Evolutionary conservation across 2,329 filamentous ascomycete genomes (phyloP), one percentile per base, ranked within the genome.

Genomic region (Stemphylium vesicarium): DNA sequence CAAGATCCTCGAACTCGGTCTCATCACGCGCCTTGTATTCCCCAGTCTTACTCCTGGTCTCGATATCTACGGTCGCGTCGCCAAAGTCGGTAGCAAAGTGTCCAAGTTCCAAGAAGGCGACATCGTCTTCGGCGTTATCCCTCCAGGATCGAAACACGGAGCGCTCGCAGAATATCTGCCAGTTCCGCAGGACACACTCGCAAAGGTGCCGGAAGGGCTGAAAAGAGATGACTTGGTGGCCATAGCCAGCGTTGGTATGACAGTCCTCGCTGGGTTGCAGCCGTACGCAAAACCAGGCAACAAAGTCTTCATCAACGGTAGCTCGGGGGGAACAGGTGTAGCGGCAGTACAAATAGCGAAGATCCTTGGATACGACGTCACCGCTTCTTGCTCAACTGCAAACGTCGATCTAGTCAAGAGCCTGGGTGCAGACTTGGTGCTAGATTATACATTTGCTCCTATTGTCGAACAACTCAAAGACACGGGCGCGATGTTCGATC

Each of bases 311-410:
- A 80, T 88, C 66, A 87, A 88, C 61, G 85, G 84, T 16, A 85
- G 84, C 0, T 83, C 79, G 8, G 86, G 86, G 18, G 86, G 85
- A 0, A 80, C 78, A 2, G 86, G 86, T 1, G 78, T 79, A 0
- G 85, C 81, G 48, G 81, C 77, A 0, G 83, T 88, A 50, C 86
- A 88, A 65, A 79, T 88, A 44, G 85, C 85, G 4, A 87, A 86
- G 66, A 74, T 75, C 0, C 63, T 83, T 2, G 85, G 84, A 0
- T 84, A 81, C 61, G 73, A 81, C 52, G 85, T 88, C 24, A 83
- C 81, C 2, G 75, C 77, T 5, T 80, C 79, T 2, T 88, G 85
- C 63, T 87, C 85, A 4, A 77, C 75, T 0, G 67, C 67, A 6
- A 89, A 88, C 67, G 76, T 79, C 0, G 79, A 81, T 39, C 67